Percentiles rank a stretch among this genome's conserved stretches.
Conservation (phyloP, 768 basidiomycete genomes). For the Pleurotus sapidus region DNA sequence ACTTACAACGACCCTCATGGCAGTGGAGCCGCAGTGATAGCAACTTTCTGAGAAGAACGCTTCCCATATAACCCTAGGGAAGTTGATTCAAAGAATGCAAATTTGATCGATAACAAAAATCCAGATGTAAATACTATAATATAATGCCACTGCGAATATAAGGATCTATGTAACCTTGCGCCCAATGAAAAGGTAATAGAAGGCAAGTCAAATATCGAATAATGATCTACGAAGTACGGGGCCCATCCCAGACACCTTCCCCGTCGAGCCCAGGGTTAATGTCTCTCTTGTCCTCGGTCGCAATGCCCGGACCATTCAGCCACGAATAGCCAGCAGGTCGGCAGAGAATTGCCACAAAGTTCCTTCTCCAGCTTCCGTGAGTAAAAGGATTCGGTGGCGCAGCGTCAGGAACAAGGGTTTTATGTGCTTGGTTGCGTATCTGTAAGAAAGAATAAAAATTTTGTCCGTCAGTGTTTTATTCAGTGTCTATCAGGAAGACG, state of each 20-base stretch:
- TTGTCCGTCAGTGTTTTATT: slow-evolving; percentile 3
- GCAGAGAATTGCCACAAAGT: slow-evolving; percentile 75
- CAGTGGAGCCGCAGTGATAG: slow-evolving; percentile 5
- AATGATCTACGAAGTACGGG: neutral
- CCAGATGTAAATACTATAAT: neutral
- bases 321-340: slow-evolving; percentile 80
- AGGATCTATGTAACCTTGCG: too few species aligned
- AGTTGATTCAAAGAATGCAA: neutral
- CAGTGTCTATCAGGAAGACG: slow-evolving; percentile 10
- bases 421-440: slow-evolving; percentile 87
- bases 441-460: slow-evolving; percentile 23
- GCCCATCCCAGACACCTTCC: slow-evolving; percentile 16
- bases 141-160: too few species aligned
- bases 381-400: slow-evolving; percentile 86
- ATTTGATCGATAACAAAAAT: neutral
- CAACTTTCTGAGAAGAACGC: neutral
- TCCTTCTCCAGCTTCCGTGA: slow-evolving; percentile 71
- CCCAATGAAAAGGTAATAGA: too few species aligned
- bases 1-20: slow-evolving; percentile 2
- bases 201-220: too few species aligned
- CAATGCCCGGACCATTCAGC: slow-evolving; percentile 59
- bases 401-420: slow-evolving; percentile 57
- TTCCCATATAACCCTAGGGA: neutral
- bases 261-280: slow-evolving; percentile 62
- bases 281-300: slow-evolving; percentile 69